Evolutionary conservation across 2,329 filamentous ascomycete genomes (phyloP).

Genomic region (Coniochaeta hoffmannii): DNA sequence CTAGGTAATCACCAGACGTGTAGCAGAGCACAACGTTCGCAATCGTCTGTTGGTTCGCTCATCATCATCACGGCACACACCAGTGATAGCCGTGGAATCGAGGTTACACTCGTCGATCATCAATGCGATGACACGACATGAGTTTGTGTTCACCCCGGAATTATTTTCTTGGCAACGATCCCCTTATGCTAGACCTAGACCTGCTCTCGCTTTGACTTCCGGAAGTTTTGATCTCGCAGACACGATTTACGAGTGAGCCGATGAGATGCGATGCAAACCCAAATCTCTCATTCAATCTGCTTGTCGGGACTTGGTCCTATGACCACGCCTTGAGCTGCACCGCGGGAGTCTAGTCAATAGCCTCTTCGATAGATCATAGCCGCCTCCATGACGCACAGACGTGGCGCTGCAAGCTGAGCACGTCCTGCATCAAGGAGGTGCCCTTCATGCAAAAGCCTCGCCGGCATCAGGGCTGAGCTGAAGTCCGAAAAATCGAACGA

Average conservation of each 20-base stretch:
- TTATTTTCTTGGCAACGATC: not conserved
- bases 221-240: too few relatives aligned
- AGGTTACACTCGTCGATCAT: not conserved
- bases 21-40: too few relatives aligned
- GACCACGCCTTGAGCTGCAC: not conserved
- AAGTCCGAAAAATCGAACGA: not conserved
- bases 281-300: not conserved
- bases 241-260: too few relatives aligned
- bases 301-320: not conserved
- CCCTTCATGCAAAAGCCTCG: not conserved
- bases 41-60: not conserved
- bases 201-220: not conserved
- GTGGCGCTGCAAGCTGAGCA: not conserved
- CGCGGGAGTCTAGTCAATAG: not conserved
- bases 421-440: not conserved
- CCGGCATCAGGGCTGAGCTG: not conserved
- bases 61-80: not conserved
- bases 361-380: not conserved
- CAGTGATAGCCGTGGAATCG: not conserved
- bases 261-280: too few relatives aligned
- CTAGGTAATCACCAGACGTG: too few relatives aligned
- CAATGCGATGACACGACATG: not conserved
- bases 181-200: too few relatives aligned
- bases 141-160: not conserved
- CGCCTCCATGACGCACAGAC: not conserved